Evolutionary conservation across 1,139 yeast genomes (phyloP).

Genomic region (Insectozyma bohioensis): DNA sequence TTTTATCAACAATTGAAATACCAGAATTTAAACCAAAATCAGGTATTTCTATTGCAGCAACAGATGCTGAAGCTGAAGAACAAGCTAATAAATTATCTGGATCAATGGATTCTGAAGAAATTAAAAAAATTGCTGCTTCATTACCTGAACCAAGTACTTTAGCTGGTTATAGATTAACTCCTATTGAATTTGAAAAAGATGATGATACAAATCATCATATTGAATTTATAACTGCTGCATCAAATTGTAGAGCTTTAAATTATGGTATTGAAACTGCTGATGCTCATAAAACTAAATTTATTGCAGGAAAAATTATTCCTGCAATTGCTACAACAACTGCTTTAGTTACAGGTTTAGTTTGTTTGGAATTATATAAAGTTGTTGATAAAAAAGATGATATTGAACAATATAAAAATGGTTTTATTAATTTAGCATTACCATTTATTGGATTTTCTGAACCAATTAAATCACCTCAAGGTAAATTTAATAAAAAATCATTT

Average conservation of each 20-base stretch:
- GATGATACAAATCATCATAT: constrained; percentile 96
- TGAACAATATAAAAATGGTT: constrained; percentile 93
- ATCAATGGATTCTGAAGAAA: constrained; percentile 55
- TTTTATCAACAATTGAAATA: constrained; percentile 46
- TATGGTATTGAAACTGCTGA: constrained; percentile 83
- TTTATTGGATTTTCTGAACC: constrained; percentile 98
- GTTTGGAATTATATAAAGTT: constrained; percentile 88
- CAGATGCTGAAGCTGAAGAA: constrained; percentile 86
- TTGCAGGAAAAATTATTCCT: constrained; percentile 94
- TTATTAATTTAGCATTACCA: constrained; percentile 90
- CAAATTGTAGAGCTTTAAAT: constrained; percentile 92
- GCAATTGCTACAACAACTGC: constrained; percentile 99
- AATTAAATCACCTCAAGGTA: constrained; percentile 75
- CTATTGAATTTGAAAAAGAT: constrained; percentile 96
- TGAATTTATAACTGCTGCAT: constrained; percentile 95
- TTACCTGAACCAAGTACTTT: constrained; percentile 87
- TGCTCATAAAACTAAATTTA: constrained; percentile 72
- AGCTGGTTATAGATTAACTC: constrained; percentile 82
- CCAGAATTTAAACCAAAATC: constrained; percentile 66
- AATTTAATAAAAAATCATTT: constrained; percentile 75
- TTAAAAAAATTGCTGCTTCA: constrained; percentile 63
- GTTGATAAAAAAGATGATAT: constrained; percentile 70
- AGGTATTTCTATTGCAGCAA: constrained; percentile 80
- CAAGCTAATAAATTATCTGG: constrained; percentile 52
- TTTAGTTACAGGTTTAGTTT: constrained; percentile 90